These are phyloP conservation scores for Exserohilum turcica DNA, from an alignment of 2,329 filamentous ascomycete species.

Conservation along the genomic window DNA sequence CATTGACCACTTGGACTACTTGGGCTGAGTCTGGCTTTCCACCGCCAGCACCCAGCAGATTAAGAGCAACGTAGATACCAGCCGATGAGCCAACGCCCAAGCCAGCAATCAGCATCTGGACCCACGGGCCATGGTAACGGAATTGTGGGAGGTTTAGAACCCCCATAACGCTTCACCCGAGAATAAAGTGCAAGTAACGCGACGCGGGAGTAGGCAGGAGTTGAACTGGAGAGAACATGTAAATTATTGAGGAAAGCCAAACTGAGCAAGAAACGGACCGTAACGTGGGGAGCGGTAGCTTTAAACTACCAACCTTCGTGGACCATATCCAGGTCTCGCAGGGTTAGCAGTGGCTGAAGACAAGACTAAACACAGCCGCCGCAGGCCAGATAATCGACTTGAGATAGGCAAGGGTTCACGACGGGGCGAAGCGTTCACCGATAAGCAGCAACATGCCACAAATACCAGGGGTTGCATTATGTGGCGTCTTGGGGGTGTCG, in stretches of 20 bases:
- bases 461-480: slow-evolving; percentile 1
- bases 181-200: background rate
- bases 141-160: slow-evolving; percentile 32
- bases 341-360: slow-evolving; percentile 2
- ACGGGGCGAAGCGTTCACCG: slow-evolving; percentile 3
- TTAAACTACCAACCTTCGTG: background rate
- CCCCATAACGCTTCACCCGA: slow-evolving; percentile 22
- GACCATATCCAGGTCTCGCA: background rate
- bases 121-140: slow-evolving; percentile 39
- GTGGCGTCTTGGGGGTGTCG: slow-evolving; percentile 2
- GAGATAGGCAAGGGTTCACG: slow-evolving; percentile 6
- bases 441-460: slow-evolving; percentile 4
- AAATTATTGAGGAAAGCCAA: background rate
- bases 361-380: background rate
- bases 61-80: slow-evolving; percentile 40
- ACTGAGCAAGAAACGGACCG: background rate
- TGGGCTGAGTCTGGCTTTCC: slow-evolving; percentile 38
- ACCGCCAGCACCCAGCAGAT: slow-evolving; percentile 38
- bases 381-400: background rate
- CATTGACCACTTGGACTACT: slow-evolving; percentile 41
- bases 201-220: background rate
- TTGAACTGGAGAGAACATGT: background rate
- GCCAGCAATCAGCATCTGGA: slow-evolving; percentile 39
- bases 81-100: slow-evolving; percentile 38
- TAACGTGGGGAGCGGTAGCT: slow-evolving; percentile 2